These are phyloP conservation scores for Fusarium circinatum DNA, from an alignment of 2,329 filamentous ascomycete genomes.

Conservation along the genomic window DNA sequence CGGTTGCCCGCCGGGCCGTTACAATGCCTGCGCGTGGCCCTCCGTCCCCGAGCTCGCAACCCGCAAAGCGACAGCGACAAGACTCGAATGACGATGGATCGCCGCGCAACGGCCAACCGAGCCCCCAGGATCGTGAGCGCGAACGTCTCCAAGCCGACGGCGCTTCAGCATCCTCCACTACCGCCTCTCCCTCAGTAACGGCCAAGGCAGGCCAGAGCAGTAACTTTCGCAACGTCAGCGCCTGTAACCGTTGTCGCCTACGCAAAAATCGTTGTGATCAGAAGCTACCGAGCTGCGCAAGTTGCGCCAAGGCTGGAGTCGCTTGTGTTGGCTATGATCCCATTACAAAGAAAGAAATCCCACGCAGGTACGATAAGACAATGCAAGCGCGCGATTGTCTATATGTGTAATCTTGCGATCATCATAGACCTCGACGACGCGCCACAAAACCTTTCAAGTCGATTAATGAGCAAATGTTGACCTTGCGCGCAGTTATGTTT, in stretches of 20 bases:
- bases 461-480: conserved; percentile 32
- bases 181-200: conserved; percentile 39
- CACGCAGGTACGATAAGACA: conserved; percentile 76
- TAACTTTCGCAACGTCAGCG: conserved; percentile 87
- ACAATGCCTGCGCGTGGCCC: conserved; percentile 59
- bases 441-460: neutral
- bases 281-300: conserved; percentile 87
- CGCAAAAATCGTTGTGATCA: conserved; percentile 97
- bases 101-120: conserved; percentile 47
- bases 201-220: conserved; percentile 67
- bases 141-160: conserved; percentile 46
- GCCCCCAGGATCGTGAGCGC: conserved; percentile 39
- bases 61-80: conserved; percentile 67
- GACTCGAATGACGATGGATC: conserved; percentile 62
- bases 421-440: neutral
- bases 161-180: conserved; percentile 44
- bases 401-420: neutral
- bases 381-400: conserved; percentile 15
- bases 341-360: conserved; percentile 95
- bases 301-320: conserved; percentile 91
- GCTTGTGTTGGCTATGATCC: conserved; percentile 96
- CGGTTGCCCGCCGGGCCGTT: conserved; percentile 44
- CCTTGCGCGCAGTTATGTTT: conserved; percentile 76
- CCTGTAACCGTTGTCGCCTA: conserved; percentile 90
- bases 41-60: conserved; percentile 61